Conservation (phyloP, 352 stramenopile genomes). For the Saprolegnia parasitica region DNA sequence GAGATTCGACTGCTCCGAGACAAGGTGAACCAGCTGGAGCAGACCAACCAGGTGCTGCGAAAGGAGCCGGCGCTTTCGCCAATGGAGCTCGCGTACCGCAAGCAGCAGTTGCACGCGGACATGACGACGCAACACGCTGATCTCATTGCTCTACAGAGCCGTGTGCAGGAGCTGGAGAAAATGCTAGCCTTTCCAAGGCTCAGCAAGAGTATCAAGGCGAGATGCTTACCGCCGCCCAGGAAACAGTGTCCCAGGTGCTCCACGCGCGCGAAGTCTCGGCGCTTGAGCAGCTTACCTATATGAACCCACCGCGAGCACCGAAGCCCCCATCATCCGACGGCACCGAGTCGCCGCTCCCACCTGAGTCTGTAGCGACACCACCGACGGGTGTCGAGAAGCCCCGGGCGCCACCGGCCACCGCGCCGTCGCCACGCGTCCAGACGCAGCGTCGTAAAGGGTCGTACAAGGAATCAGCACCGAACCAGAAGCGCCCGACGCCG, state of each 20-base stretch:
- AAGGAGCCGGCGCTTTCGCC: slow-evolving; percentile 21
- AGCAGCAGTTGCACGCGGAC: slow-evolving; percentile 16
- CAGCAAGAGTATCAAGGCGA: slow-evolving; percentile 25
- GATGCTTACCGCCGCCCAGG: slow-evolving; percentile 20
- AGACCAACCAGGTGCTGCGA: slow-evolving; percentile 24
- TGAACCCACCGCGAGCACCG: not conserved
- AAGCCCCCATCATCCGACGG: not conserved
- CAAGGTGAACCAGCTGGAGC: slow-evolving; percentile 25
- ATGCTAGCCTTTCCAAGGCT: slow-evolving; percentile 27
- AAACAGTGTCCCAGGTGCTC: slow-evolving; percentile 22
- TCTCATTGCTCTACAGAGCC: slow-evolving; percentile 18
- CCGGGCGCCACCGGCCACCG: slow-evolving; percentile 7
- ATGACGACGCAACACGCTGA: slow-evolving; percentile 26
- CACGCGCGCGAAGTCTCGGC: slow-evolving; percentile 26
- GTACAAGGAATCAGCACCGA: not conserved
- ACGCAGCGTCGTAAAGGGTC: slow-evolving; percentile 14
- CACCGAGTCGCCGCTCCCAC: not conserved
- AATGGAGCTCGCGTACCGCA: slow-evolving; percentile 23
- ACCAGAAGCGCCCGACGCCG: not conserved
- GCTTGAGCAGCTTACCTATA: slow-evolving; percentile 18
- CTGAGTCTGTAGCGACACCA: not conserved
- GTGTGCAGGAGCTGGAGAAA: slow-evolving; percentile 23
- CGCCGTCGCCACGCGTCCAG: slow-evolving; percentile 23
- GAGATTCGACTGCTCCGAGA: slow-evolving; percentile 25
- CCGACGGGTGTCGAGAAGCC: not conserved